A percentile compares a stretch with the other conserved stretches of the same genome.
Conservation (phyloP, 768 basidiomycete species). For the Clavaria fumosa region DNA sequence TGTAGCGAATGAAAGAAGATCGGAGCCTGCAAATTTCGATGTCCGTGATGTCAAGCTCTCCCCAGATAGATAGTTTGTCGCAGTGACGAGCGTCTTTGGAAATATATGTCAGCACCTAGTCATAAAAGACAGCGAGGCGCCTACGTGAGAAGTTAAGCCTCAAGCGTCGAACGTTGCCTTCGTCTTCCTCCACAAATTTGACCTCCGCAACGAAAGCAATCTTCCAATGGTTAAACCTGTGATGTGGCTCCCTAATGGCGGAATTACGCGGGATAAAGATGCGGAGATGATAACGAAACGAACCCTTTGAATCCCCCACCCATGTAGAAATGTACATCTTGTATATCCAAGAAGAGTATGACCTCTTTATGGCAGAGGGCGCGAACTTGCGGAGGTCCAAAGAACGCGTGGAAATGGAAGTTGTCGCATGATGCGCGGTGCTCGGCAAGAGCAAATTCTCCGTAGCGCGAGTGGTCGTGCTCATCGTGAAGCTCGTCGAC, state of each 20-base stretch:
- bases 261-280: neutral
- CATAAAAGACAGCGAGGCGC: neutral
- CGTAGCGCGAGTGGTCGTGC: constrained; percentile 5
- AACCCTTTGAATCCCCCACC: constrained; percentile 7
- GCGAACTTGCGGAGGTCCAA: constrained; percentile 11
- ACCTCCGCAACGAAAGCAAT: constrained; percentile 11
- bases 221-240: constrained; percentile 9
- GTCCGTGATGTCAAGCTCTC: neutral
- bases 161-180: constrained; percentile 4
- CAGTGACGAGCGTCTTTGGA: constrained; percentile 5
- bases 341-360: constrained; percentile 11
- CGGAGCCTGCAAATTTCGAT: constrained; percentile 3
- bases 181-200: constrained; percentile 8
- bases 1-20: constrained; percentile 3
- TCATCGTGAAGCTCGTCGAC: constrained; percentile 6
- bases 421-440: constrained; percentile 7
- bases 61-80: neutral
- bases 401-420: constrained; percentile 12
- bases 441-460: constrained; percentile 3
- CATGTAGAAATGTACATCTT: constrained; percentile 8
- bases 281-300: neutral
- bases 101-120: neutral
- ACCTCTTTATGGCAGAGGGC: constrained; percentile 13
- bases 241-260: constrained; percentile 3
- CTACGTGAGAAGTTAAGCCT: constrained; percentile 10